A percentile compares a stretch with the other conserved stretches of the same genome.
These are phyloP conservation scores for Klebsormidium nitens DNA, from an alignment of 139 green algal species.

Conservation along the genomic window DNA sequence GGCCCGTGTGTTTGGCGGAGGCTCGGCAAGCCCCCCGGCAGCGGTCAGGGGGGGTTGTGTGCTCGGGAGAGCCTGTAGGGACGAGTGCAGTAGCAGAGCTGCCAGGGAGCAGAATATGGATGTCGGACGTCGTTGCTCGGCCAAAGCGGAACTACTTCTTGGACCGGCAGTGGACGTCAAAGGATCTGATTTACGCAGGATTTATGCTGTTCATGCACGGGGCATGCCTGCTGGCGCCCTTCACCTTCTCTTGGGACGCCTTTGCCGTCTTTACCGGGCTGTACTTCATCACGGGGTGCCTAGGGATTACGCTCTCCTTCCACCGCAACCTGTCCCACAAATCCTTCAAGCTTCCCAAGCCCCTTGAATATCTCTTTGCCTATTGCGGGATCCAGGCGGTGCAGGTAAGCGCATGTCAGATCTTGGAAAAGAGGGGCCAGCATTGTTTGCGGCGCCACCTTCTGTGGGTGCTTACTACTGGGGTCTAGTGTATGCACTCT, in stretches of 20 bases:
- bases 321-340: conserved; percentile 87
- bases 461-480: too few relatives aligned
- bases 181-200: conserved; percentile 40
- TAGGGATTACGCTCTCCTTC: conserved; percentile 95
- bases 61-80: too few relatives aligned
- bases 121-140: conserved; percentile 22
- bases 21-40: too few relatives aligned
- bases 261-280: conserved; percentile 67
- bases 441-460: too few relatives aligned
- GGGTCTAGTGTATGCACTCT: too few relatives aligned
- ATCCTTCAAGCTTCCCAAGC: conserved; percentile 89
- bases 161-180: conserved; percentile 34
- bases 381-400: conserved; percentile 95
- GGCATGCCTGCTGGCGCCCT: conserved; percentile 34
- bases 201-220: conserved; percentile 41
- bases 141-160: conserved; percentile 37
- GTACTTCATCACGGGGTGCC: conserved; percentile 84
- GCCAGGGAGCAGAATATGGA: conserved; percentile 21
- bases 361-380: conserved; percentile 94
- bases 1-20: too few relatives aligned
- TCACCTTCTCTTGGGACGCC: conserved; percentile 58
- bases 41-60: too few relatives aligned
- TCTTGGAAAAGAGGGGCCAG: too few relatives aligned
- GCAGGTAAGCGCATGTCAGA: conserved; percentile 52
- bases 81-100: too few relatives aligned